Conservation (phyloP, 495 filamentous ascomycete species). For the Aspergillus nanangensis region DNA sequence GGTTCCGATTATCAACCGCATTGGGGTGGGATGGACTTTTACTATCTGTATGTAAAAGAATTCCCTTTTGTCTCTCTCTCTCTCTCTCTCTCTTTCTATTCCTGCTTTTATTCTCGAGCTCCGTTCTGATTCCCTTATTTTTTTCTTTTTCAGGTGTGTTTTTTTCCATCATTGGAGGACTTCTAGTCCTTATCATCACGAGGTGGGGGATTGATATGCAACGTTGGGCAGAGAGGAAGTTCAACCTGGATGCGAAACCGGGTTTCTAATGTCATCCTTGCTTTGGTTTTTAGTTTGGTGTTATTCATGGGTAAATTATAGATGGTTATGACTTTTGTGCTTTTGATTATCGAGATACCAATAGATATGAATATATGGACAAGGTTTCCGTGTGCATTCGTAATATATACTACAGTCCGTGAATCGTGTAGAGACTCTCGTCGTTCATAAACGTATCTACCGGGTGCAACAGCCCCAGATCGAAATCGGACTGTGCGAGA, state of each 20-base stretch:
- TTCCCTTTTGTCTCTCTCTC: not conserved
- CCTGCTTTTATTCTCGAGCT: no score
- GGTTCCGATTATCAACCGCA: constrained; percentile 57
- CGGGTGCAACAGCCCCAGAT: constrained; percentile 34
- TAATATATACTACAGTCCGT: constrained; percentile 30
- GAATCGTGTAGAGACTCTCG: constrained; percentile 35
- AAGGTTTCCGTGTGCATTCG: no score
- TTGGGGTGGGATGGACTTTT: constrained; percentile 62
- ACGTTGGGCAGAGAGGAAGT: constrained; percentile 31
- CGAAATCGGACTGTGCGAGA: constrained; percentile 40
- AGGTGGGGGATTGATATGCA: constrained; percentile 42
- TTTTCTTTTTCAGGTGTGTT: constrained; percentile 36
- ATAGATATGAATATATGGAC: not conserved
- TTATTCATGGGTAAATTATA: no score
- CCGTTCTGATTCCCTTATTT: no score
- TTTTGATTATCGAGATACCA: no score
- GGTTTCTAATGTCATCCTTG: not conserved
- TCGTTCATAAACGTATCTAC: constrained; percentile 40
- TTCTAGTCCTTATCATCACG: constrained; percentile 30
- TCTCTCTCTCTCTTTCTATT: constrained; percentile 2
- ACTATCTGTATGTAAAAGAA: constrained; percentile 44
- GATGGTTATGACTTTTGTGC: no score
- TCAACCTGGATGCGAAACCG: constrained; percentile 16
- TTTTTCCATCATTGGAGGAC: constrained; percentile 28
- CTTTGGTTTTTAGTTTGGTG: not conserved